phyloP scores from a whole-genome alignment of 2,329 filamentous ascomycete species.

The Pyricularia pennisetigena region DNA sequence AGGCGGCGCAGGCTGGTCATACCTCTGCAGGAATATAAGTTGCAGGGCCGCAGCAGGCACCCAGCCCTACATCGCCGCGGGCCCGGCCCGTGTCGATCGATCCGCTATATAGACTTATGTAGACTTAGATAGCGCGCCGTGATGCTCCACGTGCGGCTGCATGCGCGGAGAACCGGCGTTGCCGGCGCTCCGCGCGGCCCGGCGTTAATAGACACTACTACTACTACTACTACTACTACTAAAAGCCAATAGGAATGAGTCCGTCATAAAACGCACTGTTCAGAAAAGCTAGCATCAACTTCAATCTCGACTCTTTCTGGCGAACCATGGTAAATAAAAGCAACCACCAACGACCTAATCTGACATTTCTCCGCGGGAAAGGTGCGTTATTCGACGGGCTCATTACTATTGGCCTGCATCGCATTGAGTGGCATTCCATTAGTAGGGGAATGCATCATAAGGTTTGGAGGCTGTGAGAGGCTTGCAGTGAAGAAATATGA shows the following conservation, averaged over 20 bases:
- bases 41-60: not conserved
- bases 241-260: not conserved
- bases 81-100: not conserved
- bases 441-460: too few species aligned
- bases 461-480: too few species aligned
- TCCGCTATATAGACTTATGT: not conserved
- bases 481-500: too few species aligned
- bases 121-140: not conserved
- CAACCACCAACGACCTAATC: too few species aligned
- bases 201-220: not conserved
- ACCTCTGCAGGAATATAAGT: not conserved
- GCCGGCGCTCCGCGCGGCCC: not conserved
- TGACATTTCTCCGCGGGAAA: too few species aligned
- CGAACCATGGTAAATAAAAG: too few species aligned
- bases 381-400: too few species aligned
- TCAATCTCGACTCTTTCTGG: too few species aligned
- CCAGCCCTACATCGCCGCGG: not conserved
- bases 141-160: not conserved
- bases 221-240: slow-evolving; percentile 1
- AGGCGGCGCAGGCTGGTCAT: not conserved
- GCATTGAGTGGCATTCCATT: too few species aligned
- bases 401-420: too few species aligned
- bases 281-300: too few species aligned
- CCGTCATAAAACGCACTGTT: too few species aligned
- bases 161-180: not conserved